These are phyloP conservation scores for Myxozyma kluyveri DNA, from an alignment of 805 yeast genomes.

Conservation along the genomic window DNA sequence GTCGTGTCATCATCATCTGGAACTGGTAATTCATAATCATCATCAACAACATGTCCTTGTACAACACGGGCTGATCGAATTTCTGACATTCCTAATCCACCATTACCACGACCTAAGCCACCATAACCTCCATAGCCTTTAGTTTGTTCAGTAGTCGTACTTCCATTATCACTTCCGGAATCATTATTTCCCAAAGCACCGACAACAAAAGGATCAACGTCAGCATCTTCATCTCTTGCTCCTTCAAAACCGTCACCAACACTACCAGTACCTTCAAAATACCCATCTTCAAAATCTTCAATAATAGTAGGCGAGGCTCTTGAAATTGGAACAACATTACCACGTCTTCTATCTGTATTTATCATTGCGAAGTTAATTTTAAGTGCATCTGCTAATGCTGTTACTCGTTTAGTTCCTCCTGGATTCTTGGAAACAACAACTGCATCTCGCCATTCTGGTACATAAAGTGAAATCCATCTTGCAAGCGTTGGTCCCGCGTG, in stretches of 20 bases:
- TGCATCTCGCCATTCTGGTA: constrained; percentile 78
- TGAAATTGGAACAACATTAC: constrained; percentile 55
- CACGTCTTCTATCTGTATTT: constrained; percentile 94
- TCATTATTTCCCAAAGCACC: too few species aligned
- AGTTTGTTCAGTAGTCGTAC: too few species aligned
- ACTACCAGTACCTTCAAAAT: constrained; percentile 3
- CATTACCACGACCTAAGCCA: not conserved
- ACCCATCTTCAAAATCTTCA: constrained; percentile 26
- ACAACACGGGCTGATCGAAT: constrained; percentile 95
- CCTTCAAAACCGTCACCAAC: not conserved
- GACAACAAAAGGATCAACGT: too few species aligned
- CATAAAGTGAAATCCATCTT: constrained; percentile 89
- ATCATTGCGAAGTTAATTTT: constrained; percentile 98
- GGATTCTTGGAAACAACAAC: constrained; percentile 99
- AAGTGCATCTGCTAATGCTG: constrained; percentile 94
- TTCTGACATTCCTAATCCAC: constrained; percentile 39
- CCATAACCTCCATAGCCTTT: too few species aligned
- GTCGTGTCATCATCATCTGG: constrained; percentile 36
- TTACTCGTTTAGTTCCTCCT: constrained; percentile 97
- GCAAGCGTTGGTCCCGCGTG: constrained; percentile 97
- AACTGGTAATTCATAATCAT: constrained; percentile 54
- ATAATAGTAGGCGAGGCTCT: constrained; percentile 32
- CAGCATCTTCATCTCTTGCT: constrained; percentile 11
- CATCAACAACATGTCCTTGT: constrained; percentile 95
- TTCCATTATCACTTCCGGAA: too few species aligned